phyloP scores from a whole-genome alignment of 2,329 filamentous ascomycete species.

The Orbilia brochopaga region DNA sequence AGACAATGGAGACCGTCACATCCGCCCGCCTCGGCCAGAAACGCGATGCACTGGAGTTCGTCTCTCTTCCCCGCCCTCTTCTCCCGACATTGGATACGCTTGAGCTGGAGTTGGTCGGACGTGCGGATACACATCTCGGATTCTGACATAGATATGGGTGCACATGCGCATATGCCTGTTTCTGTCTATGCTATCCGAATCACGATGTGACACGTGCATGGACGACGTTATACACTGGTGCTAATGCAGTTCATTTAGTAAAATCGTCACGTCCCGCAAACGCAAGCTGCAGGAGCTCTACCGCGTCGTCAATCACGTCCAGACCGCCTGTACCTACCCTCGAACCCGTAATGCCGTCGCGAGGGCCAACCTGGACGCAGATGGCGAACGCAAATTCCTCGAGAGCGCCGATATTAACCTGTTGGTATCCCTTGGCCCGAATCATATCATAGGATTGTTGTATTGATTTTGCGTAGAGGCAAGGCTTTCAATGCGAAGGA shows the following conservation, averaged over 20 bases:
- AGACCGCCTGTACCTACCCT: slow-evolving; percentile 61
- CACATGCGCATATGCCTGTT: neutral
- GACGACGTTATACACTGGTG: neutral
- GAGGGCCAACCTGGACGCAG: slow-evolving; percentile 58
- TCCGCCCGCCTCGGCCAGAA: slow-evolving; percentile 35
- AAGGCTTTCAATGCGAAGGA: slow-evolving; percentile 49
- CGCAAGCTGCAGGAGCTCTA: slow-evolving; percentile 89
- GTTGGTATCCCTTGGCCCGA: slow-evolving; percentile 34
- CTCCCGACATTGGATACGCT: neutral
- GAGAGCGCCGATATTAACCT: slow-evolving; percentile 54
- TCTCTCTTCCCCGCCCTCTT: slow-evolving; percentile 4
- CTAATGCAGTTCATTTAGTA: slow-evolving; percentile 59
- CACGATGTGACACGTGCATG: neutral
- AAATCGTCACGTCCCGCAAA: slow-evolving; percentile 82
- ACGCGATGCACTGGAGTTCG: slow-evolving; percentile 50
- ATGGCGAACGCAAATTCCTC: slow-evolving; percentile 56
- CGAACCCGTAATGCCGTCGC: slow-evolving; percentile 64
- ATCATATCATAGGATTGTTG: neutral
- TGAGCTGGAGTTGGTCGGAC: slow-evolving; percentile 2
- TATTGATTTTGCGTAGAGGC: slow-evolving; percentile 44
- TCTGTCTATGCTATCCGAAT: neutral
- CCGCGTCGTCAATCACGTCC: slow-evolving; percentile 73
- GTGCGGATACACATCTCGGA: neutral
- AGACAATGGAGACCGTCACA: slow-evolving; percentile 30
- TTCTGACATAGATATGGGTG: neutral